Base-by-base conservation (phyloP, 164 flowering plant species). In the Platanus orientalis region DNA sequence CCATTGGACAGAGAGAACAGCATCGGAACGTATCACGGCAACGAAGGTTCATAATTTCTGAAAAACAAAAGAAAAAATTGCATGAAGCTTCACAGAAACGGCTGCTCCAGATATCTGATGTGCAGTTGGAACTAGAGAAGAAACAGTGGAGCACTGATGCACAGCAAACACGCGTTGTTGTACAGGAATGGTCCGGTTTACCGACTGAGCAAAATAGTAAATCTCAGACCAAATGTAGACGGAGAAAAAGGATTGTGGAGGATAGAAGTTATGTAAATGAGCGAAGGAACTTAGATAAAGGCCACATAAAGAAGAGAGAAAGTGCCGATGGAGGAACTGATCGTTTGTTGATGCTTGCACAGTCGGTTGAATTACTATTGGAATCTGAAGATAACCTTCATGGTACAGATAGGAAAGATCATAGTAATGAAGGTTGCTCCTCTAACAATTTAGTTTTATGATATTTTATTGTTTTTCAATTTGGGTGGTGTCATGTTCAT, bases 341-440 rank as follows among this genome's bases (percentile, higher is more conserved):
- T 48, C 53, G 30, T 45, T 54, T 64, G 21, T 17, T 56, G 68
- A 64, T 64, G 23, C 61, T 64, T 47, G 68, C 68, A 3, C 54
- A 64, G 19, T 64, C 60, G 7, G 68, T 54, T 64, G 56, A 56
- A 56, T 64, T 57, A 21, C 54, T 56, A 30, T 24, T 57, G 54
- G 54, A 57, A 56, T 64, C 61, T 29, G 61, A 30, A 27, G 40
- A 64, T 55, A 45, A 64, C 60, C 32, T 32, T 30, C 24, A 27
- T 45, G 6, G 28, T 30, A 34, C 32, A n/a, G 16, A 26, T 45
- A 30, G 26, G 45, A 24, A 28, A 10, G 30, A 32, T 29, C 54
- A 56, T 23, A 19, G 24, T 16, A 16, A 34, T 44, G 68, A 58
- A 56, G 59, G 53, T 49, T 55, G 44, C 27, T 48, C 7, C 59